A percentile compares a stretch with the other conserved stretches of the same genome.
phyloP scores from a whole-genome alignment of 148 eudicot genomes.

The Polygonum maritimum region DNA sequence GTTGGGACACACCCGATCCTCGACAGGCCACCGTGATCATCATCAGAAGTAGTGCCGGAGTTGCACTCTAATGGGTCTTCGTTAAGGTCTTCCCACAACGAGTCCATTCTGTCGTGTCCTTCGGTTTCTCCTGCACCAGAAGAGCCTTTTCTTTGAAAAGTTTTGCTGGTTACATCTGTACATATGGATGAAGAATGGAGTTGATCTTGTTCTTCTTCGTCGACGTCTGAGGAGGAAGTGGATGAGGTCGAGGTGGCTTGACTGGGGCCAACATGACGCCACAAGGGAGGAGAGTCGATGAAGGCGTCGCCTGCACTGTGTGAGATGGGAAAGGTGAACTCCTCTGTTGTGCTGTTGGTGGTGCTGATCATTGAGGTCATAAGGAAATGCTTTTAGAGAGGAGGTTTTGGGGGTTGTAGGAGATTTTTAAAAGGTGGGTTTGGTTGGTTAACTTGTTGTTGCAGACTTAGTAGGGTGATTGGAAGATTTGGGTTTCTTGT shows the following conservation, averaged over 20 bases:
- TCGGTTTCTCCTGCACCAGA: neutral
- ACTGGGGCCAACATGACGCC: neutral
- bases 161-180: neutral
- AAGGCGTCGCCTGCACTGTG: neutral
- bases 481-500: slow-evolving; percentile 5
- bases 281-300: slow-evolving; percentile 12
- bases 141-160: neutral
- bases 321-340: slow-evolving; percentile 9
- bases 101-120: neutral
- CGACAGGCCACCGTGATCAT: neutral
- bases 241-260: neutral
- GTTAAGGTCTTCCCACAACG: slow-evolving; percentile 1
- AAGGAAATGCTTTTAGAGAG: neutral
- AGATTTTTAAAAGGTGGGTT: slow-evolving; percentile 4
- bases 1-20: slow-evolving; percentile 3
- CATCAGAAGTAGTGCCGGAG: neutral
- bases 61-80: neutral
- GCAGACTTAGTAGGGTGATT: neutral
- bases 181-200: neutral
- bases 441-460: neutral
- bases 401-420: neutral
- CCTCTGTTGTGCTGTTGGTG: slow-evolving; percentile 8
- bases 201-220: neutral
- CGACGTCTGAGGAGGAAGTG: neutral
- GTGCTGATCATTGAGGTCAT: neutral